Percentiles rank a stretch among this genome's conserved stretches.
Evolutionary conservation across 2,329 filamentous ascomycete genomes (phyloP).

Genomic region (Talaromyces piceae): DNA sequence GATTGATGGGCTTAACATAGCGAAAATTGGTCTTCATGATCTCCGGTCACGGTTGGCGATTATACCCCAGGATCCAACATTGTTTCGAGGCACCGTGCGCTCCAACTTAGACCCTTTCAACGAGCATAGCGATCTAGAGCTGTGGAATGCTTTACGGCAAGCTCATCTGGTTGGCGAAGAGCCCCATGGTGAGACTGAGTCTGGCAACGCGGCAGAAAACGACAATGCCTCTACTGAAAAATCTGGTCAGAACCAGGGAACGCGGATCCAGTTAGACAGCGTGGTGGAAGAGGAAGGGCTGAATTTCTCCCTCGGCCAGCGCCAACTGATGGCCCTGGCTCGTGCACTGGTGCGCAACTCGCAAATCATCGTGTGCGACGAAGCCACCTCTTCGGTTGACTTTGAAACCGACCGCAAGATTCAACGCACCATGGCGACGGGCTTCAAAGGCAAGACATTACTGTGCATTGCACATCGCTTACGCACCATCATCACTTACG

Average conservation of each 20-base stretch:
- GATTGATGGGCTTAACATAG: constrained; percentile 39
- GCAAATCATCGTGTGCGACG: constrained; percentile 93
- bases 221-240: constrained; percentile 13
- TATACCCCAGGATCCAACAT: constrained; percentile 40
- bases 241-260: neutral
- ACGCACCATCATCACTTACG: constrained; percentile 87
- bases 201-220: constrained; percentile 39
- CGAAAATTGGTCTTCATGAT: constrained; percentile 33
- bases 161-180: constrained; percentile 42
- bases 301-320: constrained; percentile 91
- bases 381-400: constrained; percentile 87
- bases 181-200: constrained; percentile 21
- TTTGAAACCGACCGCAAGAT: constrained; percentile 97
- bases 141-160: constrained; percentile 41
- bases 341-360: constrained; percentile 80
- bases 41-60: constrained; percentile 38
- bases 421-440: constrained; percentile 76
- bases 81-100: constrained; percentile 39
- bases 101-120: constrained; percentile 41
- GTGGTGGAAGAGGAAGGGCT: constrained; percentile 87
- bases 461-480: constrained; percentile 89
- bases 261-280: constrained; percentile 74
- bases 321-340: constrained; percentile 90
- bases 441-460: constrained; percentile 78
- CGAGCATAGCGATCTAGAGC: constrained; percentile 38